Conservation (phyloP, 73 alveolate species). For the Symbiodinium pilosum region DNA sequence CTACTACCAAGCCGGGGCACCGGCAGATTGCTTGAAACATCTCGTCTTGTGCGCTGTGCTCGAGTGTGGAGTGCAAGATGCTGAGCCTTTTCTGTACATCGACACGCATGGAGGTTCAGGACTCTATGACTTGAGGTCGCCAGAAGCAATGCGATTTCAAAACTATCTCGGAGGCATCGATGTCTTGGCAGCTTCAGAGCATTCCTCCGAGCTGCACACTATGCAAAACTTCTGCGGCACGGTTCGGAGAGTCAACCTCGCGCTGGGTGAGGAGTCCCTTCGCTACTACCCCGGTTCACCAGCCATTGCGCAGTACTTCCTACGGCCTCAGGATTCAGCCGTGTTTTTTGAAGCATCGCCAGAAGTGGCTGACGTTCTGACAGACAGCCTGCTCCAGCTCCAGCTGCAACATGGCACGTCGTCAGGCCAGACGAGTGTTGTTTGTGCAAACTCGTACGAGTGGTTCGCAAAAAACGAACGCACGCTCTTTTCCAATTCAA, state of each 20-base stretch:
- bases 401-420: not conserved
- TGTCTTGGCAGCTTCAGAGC: not conserved
- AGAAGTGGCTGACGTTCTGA: not conserved
- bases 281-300: conserved; percentile 67
- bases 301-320: conserved; percentile 33
- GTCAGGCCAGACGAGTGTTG: not conserved
- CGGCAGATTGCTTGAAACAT: conserved; percentile 47
- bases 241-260: not conserved
- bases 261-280: not conserved
- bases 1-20: conserved; percentile 75
- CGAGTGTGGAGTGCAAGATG: not conserved
- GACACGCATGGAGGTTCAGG: conserved; percentile 73
- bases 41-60: not conserved
- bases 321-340: conserved; percentile 70
- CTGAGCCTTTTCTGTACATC: conserved; percentile 28
- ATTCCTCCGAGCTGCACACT: not conserved
- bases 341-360: conserved; percentile 37
- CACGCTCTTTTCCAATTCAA: not conserved
- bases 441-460: conserved; percentile 14
- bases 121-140: conserved; percentile 53
- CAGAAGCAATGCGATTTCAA: conserved; percentile 34
- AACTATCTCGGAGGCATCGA: conserved; percentile 41
- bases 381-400: not conserved
- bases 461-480: not conserved
- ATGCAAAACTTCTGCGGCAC: not conserved